phyloP scores from a whole-genome alignment of 306 rosid genomes.

The Mimosa pudica region DNA sequence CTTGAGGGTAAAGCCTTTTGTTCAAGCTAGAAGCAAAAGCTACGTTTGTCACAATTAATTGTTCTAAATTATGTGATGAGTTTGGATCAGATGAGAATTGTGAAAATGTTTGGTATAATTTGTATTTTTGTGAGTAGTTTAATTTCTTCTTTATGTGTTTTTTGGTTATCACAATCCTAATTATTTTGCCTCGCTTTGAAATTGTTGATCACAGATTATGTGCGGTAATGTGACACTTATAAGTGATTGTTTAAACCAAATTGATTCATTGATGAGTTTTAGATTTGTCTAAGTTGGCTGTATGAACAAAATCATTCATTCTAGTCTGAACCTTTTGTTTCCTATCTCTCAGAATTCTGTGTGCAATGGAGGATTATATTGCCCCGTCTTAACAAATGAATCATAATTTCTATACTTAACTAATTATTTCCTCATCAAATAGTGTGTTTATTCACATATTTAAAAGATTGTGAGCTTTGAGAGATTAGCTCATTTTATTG shows the following conservation, averaged over 20 bases:
- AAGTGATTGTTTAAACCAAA: not conserved
- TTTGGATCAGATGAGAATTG: not conserved
- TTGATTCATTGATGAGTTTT: not conserved
- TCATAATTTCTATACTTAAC: too few relatives aligned
- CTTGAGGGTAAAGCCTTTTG: constrained; percentile 27
- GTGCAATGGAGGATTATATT: not conserved
- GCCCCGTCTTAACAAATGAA: not conserved
- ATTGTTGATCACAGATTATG: not conserved
- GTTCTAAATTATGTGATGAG: not conserved
- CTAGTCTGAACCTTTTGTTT: not conserved
- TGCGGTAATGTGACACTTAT: too few relatives aligned
- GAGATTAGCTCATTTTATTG: too few relatives aligned
- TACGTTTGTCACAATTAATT: constrained; percentile 4
- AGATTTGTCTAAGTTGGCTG: not conserved
- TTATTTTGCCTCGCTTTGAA: not conserved
- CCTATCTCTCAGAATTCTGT: not conserved
- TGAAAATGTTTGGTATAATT: not conserved
- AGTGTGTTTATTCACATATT: too few relatives aligned
- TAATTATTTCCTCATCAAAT: too few relatives aligned
- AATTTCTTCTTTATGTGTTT: too few relatives aligned
- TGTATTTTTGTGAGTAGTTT: not conserved
- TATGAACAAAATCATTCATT: too few relatives aligned
- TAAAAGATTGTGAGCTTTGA: too few relatives aligned
- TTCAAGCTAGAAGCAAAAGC: constrained; percentile 57
- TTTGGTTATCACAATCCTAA: not conserved